These are phyloP conservation scores for Nakazawaea molendinolei DNA, from an alignment of 805 yeast genomes.

Conservation along the genomic window DNA sequence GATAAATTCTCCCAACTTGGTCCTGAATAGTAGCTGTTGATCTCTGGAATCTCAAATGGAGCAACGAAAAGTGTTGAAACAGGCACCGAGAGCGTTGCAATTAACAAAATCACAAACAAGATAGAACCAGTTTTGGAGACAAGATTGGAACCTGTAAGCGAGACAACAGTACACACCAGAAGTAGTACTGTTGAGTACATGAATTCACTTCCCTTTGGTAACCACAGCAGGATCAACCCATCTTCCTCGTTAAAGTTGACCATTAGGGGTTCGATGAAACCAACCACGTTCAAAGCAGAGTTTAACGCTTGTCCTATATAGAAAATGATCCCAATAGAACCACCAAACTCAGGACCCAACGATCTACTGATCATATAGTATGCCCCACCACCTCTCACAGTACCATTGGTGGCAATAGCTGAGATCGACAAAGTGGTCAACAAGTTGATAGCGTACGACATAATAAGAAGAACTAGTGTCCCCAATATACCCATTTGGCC, in stretches of 20 bases:
- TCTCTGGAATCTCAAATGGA: slow-evolving; percentile 53
- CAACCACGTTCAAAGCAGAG: slow-evolving; percentile 89
- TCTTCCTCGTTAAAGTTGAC: slow-evolving; percentile 61
- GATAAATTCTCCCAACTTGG: slow-evolving; percentile 58
- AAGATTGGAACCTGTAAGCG: slow-evolving; percentile 72
- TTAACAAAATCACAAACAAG: slow-evolving; percentile 56
- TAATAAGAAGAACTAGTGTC: slow-evolving; percentile 52
- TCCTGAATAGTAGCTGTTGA: slow-evolving; percentile 58
- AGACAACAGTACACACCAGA: slow-evolving; percentile 64
- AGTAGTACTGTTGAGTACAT: slow-evolving; percentile 66
- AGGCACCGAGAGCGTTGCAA: slow-evolving; percentile 79
- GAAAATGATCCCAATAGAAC: slow-evolving; percentile 91
- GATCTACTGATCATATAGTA: slow-evolving; percentile 95
- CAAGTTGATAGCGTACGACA: slow-evolving; percentile 76
- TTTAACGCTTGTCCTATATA: slow-evolving; percentile 92
- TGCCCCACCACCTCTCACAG: slow-evolving; percentile 97
- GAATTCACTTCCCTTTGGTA: slow-evolving; percentile 64
- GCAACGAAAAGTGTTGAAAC: slow-evolving; percentile 59
- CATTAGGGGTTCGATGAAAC: slow-evolving; percentile 85
- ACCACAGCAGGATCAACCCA: slow-evolving; percentile 48
- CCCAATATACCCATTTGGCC: slow-evolving; percentile 94
- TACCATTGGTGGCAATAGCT: slow-evolving; percentile 96
- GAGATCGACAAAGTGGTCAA: slow-evolving; percentile 86
- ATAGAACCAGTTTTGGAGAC: slow-evolving; percentile 80
- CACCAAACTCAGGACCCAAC: slow-evolving; percentile 97